Base-by-base conservation (phyloP, 1,139 yeast genomes). In the Yamadazyma oceani region DNA sequence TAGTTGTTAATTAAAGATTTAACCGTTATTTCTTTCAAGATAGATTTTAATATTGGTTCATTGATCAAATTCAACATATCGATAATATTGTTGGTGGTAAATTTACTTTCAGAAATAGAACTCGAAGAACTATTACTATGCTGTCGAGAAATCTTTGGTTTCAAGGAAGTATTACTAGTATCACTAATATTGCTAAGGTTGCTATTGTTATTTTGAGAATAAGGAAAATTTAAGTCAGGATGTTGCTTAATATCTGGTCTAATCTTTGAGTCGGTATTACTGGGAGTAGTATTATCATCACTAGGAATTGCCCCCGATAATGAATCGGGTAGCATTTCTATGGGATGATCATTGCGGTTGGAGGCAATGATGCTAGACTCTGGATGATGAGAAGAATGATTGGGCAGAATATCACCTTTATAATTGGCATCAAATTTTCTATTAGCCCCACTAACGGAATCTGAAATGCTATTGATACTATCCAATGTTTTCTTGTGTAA, bases 401-500 rank as follows among this genome's bases (percentile, higher is more conserved):
- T n/a, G n/a, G n/a, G n/a, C n/a, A n/a, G n/a, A n/a, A n/a, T n/a
- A n/a, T n/a, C n/a, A n/a, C n/a, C n/a, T 14, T 26, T 40, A 32
- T 43, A 45, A 22, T 39, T 44, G 3, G 26, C 12, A 36, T 46
- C 37, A 22, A 45, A 44, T 13, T 34, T 45, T 19, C 33, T 31
- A 33, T 48, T 43, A 11, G 46, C 45, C n/a, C 41, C 45, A 14
- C 37, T 22, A 8, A 37, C 16, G n/a, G 32, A 19, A 21, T 51
- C 60, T 25, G 51, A 50, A 31, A 62, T 37, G 34, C 50, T 57
- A 39, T 55, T 61, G 36, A 70, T 69, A 19, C 64, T 53, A 24
- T 62, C 63, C 21, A 68, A 44, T 8, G 75, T 69, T 44, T 67
- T 69, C 35, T 55, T 53, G 31, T 66, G 69, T 36, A 66, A 49